A percentile compares a stretch with the other conserved stretches of the same genome.
Conservation (phyloP, 2,329 filamentous ascomycete genomes). For the Alternaria gaisen region DNA sequence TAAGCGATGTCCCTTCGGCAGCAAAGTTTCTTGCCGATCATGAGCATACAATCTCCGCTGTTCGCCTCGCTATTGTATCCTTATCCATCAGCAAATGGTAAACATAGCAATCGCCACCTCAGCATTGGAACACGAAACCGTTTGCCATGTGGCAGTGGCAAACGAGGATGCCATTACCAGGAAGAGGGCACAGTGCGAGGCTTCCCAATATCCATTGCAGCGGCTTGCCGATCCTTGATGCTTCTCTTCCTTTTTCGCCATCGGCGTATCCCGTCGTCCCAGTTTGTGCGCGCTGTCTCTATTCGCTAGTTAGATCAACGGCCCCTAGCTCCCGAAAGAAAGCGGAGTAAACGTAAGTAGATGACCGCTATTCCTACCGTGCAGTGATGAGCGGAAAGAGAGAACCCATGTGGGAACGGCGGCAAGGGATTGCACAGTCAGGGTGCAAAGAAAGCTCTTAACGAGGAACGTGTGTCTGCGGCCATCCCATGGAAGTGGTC, state of each 20-base stretch:
- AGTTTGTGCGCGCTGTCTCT: background rate
- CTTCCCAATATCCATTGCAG: constrained; percentile 12
- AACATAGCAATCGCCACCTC: constrained; percentile 14
- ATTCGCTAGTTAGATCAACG: constrained; percentile 6
- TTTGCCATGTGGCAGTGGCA: constrained; percentile 20
- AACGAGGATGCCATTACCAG: constrained; percentile 5
- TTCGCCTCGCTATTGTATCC: background rate
- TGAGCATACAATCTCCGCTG: background rate
- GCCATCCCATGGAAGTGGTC: constrained; percentile 6
- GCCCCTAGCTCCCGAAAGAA: constrained; percentile 1
- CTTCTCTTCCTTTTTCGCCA: constrained; percentile 9
- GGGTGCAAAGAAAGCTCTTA: constrained; percentile 2
- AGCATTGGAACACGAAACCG: background rate
- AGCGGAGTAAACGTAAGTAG: constrained; percentile 12
- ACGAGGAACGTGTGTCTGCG: constrained; percentile 4
- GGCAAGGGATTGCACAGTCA: constrained; percentile 3
- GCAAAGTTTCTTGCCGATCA: constrained; percentile 3
- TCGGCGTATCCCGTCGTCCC: constrained; percentile 11
- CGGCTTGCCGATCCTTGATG: constrained; percentile 11
- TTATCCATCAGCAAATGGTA: background rate
- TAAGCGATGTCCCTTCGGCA: constrained; percentile 3
- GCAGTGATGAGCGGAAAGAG: constrained; percentile 5
- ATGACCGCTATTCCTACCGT: background rate
- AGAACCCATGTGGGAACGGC: constrained; percentile 6
- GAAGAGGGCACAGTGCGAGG: background rate